Evolutionary conservation across 345 rosid genomes (phyloP).

Genomic region (Erucastrum elatum): DNA sequence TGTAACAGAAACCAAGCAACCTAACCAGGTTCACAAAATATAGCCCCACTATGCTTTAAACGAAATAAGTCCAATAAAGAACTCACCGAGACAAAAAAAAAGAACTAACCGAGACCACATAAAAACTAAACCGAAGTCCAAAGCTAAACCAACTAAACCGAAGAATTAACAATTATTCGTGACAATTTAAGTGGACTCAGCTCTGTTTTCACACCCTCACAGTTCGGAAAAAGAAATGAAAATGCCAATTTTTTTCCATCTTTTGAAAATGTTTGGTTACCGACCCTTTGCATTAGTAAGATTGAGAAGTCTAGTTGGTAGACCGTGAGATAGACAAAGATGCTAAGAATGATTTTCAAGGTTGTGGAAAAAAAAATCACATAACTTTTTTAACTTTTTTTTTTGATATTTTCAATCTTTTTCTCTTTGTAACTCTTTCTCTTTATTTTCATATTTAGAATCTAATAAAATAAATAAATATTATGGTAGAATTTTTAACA

Average conservation of each 20-base stretch:
- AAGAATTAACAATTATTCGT: background rate
- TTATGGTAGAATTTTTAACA: background rate
- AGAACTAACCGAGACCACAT: background rate
- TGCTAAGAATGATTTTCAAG: background rate
- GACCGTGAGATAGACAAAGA: background rate
- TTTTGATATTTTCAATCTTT: too few relatives aligned
- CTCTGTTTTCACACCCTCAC: background rate
- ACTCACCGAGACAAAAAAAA: background rate
- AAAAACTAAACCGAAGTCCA: background rate
- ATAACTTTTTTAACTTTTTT: background rate
- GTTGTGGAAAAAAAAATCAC: background rate
- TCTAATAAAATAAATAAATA: background rate
- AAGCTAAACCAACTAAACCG: background rate
- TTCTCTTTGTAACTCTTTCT: background rate
- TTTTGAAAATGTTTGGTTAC: background rate
- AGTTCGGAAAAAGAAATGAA: background rate
- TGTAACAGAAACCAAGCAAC: conserved; percentile 84
- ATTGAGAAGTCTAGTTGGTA: background rate
- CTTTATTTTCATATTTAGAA: background rate
- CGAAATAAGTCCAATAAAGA: background rate
- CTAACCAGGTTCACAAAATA: conserved; percentile 57
- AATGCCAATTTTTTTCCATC: background rate
- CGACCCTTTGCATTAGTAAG: background rate
- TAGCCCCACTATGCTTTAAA: background rate
- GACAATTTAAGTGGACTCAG: background rate